Conservation (phyloP, 2,329 filamentous ascomycete genomes). For the Dactylonectria estremocensis region DNA sequence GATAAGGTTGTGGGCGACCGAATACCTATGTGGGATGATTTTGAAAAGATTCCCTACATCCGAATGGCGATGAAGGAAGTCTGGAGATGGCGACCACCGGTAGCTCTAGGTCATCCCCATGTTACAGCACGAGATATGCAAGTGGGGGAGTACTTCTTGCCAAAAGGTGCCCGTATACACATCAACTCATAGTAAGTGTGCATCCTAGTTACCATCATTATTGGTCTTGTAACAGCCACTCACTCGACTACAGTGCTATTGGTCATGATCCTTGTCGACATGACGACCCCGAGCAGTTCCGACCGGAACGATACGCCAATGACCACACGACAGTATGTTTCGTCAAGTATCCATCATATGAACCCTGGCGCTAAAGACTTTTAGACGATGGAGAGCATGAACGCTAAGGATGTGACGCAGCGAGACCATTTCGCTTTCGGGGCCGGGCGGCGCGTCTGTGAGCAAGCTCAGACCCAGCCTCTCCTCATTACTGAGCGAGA, state of each 20-base stretch:
- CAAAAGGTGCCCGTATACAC: slow-evolving; percentile 18
- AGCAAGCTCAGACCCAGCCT: not conserved
- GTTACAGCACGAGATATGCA: slow-evolving; percentile 8
- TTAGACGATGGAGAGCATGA: slow-evolving; percentile 22
- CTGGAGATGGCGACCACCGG: slow-evolving; percentile 19
- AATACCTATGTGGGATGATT: slow-evolving; percentile 17
- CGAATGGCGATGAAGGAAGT: slow-evolving; percentile 24
- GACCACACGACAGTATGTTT: not conserved
- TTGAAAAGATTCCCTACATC: slow-evolving; percentile 11
- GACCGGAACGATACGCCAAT: slow-evolving; percentile 17
- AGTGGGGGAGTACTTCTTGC: slow-evolving; percentile 16
- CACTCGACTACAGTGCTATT: slow-evolving; percentile 20
- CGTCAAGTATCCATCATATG: no score
- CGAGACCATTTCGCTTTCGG: slow-evolving; percentile 27
- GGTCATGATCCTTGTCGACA: slow-evolving; percentile 17
- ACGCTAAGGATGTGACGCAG: slow-evolving; percentile 10
- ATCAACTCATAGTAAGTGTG: slow-evolving; percentile 17
- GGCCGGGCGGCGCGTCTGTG: slow-evolving; percentile 15
- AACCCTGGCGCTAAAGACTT: no score
- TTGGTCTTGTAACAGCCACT: no score
- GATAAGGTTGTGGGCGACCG: no score
- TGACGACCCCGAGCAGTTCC: slow-evolving; percentile 12
- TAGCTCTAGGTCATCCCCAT: slow-evolving; percentile 17
- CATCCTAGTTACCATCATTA: no score
- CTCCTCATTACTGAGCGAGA: no score